Percentiles rank a stretch among this genome's conserved stretches.
Evolutionary conservation across 2,329 filamentous ascomycete species (phyloP).

Genomic region (Exophiala bonariae): DNA sequence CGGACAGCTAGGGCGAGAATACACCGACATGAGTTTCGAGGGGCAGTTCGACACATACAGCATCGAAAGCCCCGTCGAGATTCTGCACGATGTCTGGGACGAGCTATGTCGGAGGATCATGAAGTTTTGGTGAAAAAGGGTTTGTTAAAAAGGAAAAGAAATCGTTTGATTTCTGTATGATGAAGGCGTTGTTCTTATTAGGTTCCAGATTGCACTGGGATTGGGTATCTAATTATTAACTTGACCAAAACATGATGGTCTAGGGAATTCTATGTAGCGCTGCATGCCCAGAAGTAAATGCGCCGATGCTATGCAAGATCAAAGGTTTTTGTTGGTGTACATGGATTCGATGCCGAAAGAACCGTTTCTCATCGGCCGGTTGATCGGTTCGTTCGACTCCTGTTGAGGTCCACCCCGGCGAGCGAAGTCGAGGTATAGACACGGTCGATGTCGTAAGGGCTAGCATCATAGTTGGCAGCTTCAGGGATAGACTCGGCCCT

Average conservation of each 20-base stretch:
- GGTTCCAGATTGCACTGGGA: no score
- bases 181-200: no score
- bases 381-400: slow-evolving; percentile 15
- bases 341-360: no score
- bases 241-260: no score
- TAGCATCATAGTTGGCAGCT: slow-evolving; percentile 31
- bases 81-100: slow-evolving; percentile 1
- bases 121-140: neutral
- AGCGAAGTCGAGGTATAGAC: slow-evolving; percentile 34
- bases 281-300: no score
- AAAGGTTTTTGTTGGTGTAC: no score
- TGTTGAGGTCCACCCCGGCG: slow-evolving; percentile 21
- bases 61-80: slow-evolving; percentile 2
- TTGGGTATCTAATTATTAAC: no score
- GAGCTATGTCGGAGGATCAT: neutral
- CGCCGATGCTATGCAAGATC: no score
- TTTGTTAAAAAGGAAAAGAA: no score
- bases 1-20: neutral
- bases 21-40: neutral
- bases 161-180: no score
- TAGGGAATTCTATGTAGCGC: no score
- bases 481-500: slow-evolving; percentile 20
- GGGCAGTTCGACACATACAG: slow-evolving; percentile 1
- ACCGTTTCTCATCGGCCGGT: slow-evolving; percentile 1
- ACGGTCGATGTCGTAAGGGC: slow-evolving; percentile 35